Evolutionary conservation across 805 yeast genomes (phyloP).

Genomic region (Starmerella roubikii): DNA sequence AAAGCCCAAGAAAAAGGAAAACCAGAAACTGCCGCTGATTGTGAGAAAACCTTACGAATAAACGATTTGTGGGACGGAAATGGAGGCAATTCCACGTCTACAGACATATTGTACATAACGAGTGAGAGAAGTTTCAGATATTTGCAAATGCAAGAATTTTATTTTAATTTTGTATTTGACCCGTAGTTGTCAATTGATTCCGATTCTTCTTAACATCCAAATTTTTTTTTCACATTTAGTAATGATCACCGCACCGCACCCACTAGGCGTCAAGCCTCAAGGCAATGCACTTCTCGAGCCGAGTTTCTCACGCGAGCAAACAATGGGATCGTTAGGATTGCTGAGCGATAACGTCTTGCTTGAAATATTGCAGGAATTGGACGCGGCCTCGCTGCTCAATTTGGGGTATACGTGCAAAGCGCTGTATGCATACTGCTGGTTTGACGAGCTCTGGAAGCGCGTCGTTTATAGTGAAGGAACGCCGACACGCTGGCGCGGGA

Average conservation of each 20-base stretch:
- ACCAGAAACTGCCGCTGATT: conserved; percentile 12
- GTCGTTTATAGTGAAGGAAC: conserved; percentile 25
- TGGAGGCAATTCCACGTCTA: too few relatives aligned
- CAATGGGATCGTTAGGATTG: conserved; percentile 26
- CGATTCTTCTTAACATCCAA: too few relatives aligned
- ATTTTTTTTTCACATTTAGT: too few relatives aligned
- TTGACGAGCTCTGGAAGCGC: conserved; percentile 73
- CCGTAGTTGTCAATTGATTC: too few relatives aligned
- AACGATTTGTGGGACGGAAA: too few relatives aligned
- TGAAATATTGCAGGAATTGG: conserved; percentile 38
- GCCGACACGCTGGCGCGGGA: conserved; percentile 49
- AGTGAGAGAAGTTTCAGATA: too few relatives aligned
- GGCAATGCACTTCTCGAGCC: conserved; percentile 44
- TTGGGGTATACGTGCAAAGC: conserved; percentile 50
- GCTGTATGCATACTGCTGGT: conserved; percentile 56
- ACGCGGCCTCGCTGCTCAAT: conserved; percentile 37
- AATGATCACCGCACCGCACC: conserved; percentile 36
- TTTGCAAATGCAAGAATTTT: too few relatives aligned
- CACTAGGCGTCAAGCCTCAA: conserved; percentile 60
- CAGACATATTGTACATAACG: too few relatives aligned
- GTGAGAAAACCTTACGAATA: conserved; percentile 10
- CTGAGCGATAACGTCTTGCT: conserved; percentile 55
- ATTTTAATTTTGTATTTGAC: too few relatives aligned
- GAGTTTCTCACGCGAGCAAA: conserved; percentile 9
- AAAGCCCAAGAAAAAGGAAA: conserved; percentile 5